Evolutionary conservation across 176 grass and related monocot species (phyloP).

Genomic region (Hsuehochloa calcarea): DNA sequence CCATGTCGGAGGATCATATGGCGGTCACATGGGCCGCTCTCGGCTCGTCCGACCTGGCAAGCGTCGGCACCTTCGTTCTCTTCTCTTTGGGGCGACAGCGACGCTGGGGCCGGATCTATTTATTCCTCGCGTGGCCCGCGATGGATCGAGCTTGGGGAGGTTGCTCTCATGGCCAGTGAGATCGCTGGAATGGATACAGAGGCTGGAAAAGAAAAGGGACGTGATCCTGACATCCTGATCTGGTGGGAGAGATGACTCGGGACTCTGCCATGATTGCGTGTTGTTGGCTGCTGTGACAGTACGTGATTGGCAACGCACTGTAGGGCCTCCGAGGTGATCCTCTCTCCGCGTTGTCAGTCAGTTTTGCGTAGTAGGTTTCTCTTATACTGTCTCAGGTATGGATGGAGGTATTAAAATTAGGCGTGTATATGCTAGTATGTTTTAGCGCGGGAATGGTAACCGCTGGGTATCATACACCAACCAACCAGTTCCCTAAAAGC

Average conservation of each 20-base stretch:
- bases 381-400: no score
- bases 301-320: constrained; percentile 12
- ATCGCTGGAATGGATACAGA: constrained; percentile 1
- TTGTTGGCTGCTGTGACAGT: constrained; percentile 15
- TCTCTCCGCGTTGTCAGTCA: background rate
- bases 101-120: constrained; percentile 23
- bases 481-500: no score
- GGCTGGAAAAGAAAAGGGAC: background rate
- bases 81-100: background rate
- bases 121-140: background rate
- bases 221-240: background rate
- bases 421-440: no score
- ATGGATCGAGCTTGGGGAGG: background rate
- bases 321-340: background rate
- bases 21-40: constrained; percentile 36
- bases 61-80: constrained; percentile 8
- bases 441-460: no score
- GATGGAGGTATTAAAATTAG: background rate
- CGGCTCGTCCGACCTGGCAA: background rate
- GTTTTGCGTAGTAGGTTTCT: background rate
- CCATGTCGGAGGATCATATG: background rate
- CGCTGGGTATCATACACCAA: no score
- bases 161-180: constrained; percentile 40
- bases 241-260: background rate
- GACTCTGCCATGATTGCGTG: constrained; percentile 20